phyloP scores from a whole-genome alignment of 768 basidiomycete genomes.

The Hygrocybe punicea region DNA sequence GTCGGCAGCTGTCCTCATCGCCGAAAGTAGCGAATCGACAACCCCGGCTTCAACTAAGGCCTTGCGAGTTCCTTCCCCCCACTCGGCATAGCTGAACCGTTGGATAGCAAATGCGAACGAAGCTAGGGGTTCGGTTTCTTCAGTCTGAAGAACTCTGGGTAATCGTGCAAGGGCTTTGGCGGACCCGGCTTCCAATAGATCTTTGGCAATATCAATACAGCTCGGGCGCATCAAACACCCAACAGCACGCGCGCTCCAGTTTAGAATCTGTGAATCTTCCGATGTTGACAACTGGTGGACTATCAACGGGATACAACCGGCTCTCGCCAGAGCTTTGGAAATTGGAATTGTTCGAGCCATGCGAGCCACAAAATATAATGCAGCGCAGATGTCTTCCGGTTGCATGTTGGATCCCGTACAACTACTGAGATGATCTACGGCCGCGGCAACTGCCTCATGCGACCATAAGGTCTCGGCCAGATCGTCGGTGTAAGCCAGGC shows the following conservation, averaged over 20 bases:
- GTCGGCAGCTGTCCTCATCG: conserved; percentile 23
- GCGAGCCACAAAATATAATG: conserved; percentile 23
- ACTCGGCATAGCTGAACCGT: conserved; percentile 26
- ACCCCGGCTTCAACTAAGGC: conserved; percentile 26
- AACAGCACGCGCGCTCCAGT: conserved; percentile 22
- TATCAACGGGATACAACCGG: conserved; percentile 18
- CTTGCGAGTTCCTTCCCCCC: conserved; percentile 24
- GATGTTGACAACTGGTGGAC: conserved; percentile 17
- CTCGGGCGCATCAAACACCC: conserved; percentile 30
- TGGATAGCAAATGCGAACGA: conserved; percentile 27
- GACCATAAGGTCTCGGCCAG: conserved; percentile 21
- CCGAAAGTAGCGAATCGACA: conserved; percentile 26
- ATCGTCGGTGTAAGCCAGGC: conserved; percentile 18
- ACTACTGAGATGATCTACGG: conserved; percentile 20
- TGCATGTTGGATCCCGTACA: conserved; percentile 7
- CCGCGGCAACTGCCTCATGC: conserved; percentile 12
- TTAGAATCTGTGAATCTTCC: conserved; percentile 18
- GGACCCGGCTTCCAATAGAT: conserved; percentile 22
- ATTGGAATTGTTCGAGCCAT: conserved; percentile 25
- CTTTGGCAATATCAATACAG: conserved; percentile 22
- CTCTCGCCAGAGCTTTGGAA: conserved; percentile 21
- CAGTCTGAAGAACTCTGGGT: conserved; percentile 23
- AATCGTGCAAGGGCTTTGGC: conserved; percentile 25
- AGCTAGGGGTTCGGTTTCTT: conserved; percentile 23
- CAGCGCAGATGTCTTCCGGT: conserved; percentile 21